phyloP scores from a whole-genome alignment of 2,329 filamentous ascomycete genomes.

The Elsinoe australis region DNA sequence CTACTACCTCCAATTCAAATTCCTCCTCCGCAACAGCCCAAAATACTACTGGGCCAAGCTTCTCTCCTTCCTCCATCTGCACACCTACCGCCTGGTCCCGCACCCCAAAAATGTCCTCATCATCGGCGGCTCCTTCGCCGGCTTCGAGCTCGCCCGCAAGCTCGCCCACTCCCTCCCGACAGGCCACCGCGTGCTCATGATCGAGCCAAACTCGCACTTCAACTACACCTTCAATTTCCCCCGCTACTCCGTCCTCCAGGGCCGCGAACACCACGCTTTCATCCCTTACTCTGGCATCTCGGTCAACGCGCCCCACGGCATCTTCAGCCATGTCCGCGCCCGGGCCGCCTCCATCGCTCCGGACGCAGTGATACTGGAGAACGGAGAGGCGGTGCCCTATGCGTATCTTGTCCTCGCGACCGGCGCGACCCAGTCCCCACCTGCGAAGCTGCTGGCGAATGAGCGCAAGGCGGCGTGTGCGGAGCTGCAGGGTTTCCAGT shows the following conservation, averaged over 20 bases:
- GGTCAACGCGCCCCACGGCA: background rate
- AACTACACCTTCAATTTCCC: slow-evolving; percentile 17
- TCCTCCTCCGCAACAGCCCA: background rate
- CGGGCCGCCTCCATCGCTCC: slow-evolving; percentile 1
- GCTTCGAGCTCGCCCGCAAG: slow-evolving; percentile 16
- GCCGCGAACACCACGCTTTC: slow-evolving; percentile 18
- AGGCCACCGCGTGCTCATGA: slow-evolving; percentile 12
- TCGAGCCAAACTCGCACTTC: slow-evolving; percentile 19
- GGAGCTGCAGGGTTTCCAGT: slow-evolving; percentile 6
- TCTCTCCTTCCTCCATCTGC: background rate
- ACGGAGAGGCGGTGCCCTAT: background rate
- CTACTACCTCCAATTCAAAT: slow-evolving; percentile 1
- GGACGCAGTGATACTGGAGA: background rate
- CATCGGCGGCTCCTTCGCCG: slow-evolving; percentile 2
- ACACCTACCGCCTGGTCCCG: background rate
- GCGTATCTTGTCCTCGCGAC: slow-evolving; percentile 14
- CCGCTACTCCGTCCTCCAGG: slow-evolving; percentile 12
- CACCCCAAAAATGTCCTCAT: background rate
- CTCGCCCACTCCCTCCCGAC: slow-evolving; percentile 5
- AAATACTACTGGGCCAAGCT: background rate
- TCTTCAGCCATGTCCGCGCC: background rate
- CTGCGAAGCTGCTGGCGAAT: slow-evolving; percentile 9
- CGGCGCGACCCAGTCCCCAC: slow-evolving; percentile 14
- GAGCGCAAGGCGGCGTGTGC: slow-evolving; percentile 9
- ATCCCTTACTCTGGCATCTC: slow-evolving; percentile 13